Percentiles rank a stretch among this genome's conserved stretches.
Conservation (phyloP, 495 filamentous ascomycete genomes). For the Melanomma pulvis-pyrius region DNA sequence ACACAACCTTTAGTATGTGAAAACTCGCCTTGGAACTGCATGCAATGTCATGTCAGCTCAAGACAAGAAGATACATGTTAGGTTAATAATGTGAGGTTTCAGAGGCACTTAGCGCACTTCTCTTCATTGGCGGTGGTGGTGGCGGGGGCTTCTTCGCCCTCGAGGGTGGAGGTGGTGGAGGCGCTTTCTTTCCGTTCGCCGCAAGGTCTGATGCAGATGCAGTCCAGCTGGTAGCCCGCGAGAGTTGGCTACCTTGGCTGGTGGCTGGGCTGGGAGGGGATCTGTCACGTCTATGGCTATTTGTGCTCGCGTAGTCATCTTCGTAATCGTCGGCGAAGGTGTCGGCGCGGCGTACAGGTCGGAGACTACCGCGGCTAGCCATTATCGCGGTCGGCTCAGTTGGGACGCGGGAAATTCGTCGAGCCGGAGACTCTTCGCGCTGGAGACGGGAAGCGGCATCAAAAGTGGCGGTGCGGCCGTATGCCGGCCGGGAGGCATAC, state of each 20-base stretch:
- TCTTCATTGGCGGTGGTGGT: slow-evolving; percentile 54
- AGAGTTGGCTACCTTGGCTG: slow-evolving; percentile 37
- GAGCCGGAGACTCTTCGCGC: slow-evolving; percentile 52
- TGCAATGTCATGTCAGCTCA: slow-evolving; percentile 3
- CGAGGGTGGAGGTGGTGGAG: slow-evolving; percentile 82
- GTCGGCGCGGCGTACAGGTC: slow-evolving; percentile 50
- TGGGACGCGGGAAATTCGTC: slow-evolving; percentile 57
- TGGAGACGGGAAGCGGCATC: slow-evolving; percentile 59
- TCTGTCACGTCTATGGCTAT: slow-evolving; percentile 48
- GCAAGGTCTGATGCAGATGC: slow-evolving; percentile 4
- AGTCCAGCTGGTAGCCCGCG: slow-evolving; percentile 38
- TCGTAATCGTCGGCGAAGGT: slow-evolving; percentile 68
- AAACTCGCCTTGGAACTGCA: slow-evolving; percentile 15
- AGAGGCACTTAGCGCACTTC: slow-evolving; percentile 37
- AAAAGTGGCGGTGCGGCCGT: slow-evolving; percentile 57
- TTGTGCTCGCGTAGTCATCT: slow-evolving; percentile 54
- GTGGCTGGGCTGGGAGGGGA: slow-evolving; percentile 49
- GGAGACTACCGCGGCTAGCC: slow-evolving; percentile 50
- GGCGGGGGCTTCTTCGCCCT: slow-evolving; percentile 77
- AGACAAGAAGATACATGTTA: slow-evolving; percentile 6
- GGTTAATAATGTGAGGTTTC: slow-evolving; percentile 29
- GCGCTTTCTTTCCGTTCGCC: slow-evolving; percentile 61
- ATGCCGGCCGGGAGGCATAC: slow-evolving; percentile 46
- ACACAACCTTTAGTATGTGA: background rate
- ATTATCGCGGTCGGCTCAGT: slow-evolving; percentile 58